phyloP scores from a whole-genome alignment of 805 yeast species.

The Myxozyma kluyveri region DNA sequence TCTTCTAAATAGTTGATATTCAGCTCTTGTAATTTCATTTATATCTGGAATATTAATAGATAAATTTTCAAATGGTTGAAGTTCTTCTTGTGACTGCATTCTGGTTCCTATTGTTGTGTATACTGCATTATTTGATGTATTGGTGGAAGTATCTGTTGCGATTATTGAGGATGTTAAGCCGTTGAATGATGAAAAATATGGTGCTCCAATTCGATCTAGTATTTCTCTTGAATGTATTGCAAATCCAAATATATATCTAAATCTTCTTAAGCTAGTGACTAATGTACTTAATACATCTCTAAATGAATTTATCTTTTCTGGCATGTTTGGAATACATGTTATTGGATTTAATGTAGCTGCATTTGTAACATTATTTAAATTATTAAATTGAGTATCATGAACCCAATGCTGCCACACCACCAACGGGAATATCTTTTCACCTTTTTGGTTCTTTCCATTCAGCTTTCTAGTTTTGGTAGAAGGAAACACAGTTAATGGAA shows the following conservation, averaged over 20 bases:
- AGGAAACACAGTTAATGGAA: neutral
- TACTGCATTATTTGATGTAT: neutral
- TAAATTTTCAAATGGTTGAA: conserved; percentile 1
- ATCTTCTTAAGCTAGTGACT: neutral
- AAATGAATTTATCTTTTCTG: neutral
- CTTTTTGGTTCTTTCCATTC: conserved; percentile 1
- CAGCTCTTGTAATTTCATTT: conserved; percentile 42
- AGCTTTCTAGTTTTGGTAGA: neutral
- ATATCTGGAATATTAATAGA: conserved; percentile 38
- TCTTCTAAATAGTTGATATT: conserved; percentile 52
- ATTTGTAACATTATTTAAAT: neutral
- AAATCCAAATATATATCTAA: too few relatives aligned
- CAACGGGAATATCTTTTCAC: conserved; percentile 3
- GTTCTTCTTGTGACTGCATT: too few relatives aligned
- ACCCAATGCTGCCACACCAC: conserved; percentile 29
- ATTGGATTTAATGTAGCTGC: neutral
- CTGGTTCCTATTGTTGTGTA: neutral
- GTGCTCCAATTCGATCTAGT: too few relatives aligned
- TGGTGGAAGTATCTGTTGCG: conserved; percentile 3
- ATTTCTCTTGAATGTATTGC: neutral
- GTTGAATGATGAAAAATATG: neutral
- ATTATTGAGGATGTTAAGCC: conserved; percentile 6
- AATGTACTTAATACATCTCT: too few relatives aligned
- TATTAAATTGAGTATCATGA: conserved; percentile 1
- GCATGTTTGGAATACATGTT: neutral